Evolutionary conservation across 1,284 basidiomycete genomes (phyloP).

Genomic region (Apiotrichum porosum): DNA sequence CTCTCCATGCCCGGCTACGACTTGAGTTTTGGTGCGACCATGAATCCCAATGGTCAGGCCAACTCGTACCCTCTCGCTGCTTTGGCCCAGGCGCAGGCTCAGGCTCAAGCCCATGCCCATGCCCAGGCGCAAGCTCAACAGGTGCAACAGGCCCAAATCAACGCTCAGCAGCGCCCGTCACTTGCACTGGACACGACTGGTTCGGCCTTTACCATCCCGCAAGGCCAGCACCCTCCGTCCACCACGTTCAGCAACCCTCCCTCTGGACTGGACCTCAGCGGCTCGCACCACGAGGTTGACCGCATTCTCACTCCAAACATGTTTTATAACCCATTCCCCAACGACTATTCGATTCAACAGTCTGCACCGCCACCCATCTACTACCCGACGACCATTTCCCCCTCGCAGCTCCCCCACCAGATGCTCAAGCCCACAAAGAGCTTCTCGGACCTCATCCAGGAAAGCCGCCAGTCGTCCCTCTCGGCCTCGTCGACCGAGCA

Average conservation of each 20-base stretch:
- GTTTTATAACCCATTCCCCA: conserved; percentile 8
- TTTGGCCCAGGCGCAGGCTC: neutral
- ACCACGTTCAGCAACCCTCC: conserved; percentile 18
- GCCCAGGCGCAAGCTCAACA: neutral
- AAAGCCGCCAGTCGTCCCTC: conserved; percentile 31
- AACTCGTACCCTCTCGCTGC: neutral
- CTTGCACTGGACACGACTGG: conserved; percentile 25
- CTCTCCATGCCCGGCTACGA: conserved; percentile 2
- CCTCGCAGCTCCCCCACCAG: conserved; percentile 29
- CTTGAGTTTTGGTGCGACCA: neutral
- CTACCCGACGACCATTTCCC: conserved; percentile 35
- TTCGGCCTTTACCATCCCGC: conserved; percentile 12
- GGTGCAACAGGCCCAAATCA: neutral
- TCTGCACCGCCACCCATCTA: conserved; percentile 2
- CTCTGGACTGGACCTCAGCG: conserved; percentile 15
- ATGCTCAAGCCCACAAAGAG: conserved; percentile 31
- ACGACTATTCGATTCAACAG: conserved; percentile 1
- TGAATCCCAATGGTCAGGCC: neutral
- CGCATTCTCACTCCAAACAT: conserved; percentile 17
- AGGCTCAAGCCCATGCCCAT: neutral
- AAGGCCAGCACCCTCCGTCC: conserved; percentile 17
- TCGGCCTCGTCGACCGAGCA: conserved; percentile 37
- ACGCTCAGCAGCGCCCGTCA: conserved; percentile 13
- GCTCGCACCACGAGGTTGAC: conserved; percentile 3
- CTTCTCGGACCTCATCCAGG: conserved; percentile 35